Evolutionary conservation across 345 rosid species (phyloP).

Genomic region (Tarenaya hassleriana): DNA sequence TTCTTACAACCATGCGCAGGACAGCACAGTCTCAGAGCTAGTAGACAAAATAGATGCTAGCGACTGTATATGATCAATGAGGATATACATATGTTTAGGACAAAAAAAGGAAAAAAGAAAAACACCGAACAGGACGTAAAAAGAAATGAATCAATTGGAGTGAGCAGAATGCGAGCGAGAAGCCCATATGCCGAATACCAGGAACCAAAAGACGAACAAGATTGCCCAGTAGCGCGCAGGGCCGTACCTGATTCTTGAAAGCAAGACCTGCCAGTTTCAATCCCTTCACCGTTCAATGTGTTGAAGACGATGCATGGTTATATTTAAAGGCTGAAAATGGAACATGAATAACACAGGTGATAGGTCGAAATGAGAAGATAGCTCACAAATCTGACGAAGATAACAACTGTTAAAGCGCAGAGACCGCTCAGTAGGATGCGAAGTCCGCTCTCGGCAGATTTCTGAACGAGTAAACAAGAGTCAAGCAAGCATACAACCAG

Average conservation of each 20-base stretch:
- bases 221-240: conserved; percentile 99
- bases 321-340: no score
- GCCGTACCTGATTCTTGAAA: conserved; percentile 91
- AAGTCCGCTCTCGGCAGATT: conserved; percentile 88
- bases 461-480: conserved; percentile 38
- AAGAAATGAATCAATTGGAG: conserved; percentile 17
- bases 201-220: conserved; percentile 95
- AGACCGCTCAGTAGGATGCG: conserved; percentile 87
- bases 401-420: conserved; percentile 79
- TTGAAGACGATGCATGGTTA: no score
- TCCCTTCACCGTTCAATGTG: no score
- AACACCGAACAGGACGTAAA: conserved; percentile 15
- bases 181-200: conserved; percentile 95
- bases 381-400: conserved; percentile 95
- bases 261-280: conserved; percentile 62
- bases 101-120: neutral
- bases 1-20: no score
- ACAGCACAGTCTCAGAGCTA: no score
- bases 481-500: neutral
- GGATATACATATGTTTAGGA: no score
- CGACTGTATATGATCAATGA: no score
- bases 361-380: no score
- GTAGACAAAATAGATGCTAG: no score
- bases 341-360: no score
- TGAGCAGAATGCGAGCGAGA: conserved; percentile 41